Conservation (phyloP, 192 early-diverging fungal genomes). For the Entomortierella chlamydospora region DNA sequence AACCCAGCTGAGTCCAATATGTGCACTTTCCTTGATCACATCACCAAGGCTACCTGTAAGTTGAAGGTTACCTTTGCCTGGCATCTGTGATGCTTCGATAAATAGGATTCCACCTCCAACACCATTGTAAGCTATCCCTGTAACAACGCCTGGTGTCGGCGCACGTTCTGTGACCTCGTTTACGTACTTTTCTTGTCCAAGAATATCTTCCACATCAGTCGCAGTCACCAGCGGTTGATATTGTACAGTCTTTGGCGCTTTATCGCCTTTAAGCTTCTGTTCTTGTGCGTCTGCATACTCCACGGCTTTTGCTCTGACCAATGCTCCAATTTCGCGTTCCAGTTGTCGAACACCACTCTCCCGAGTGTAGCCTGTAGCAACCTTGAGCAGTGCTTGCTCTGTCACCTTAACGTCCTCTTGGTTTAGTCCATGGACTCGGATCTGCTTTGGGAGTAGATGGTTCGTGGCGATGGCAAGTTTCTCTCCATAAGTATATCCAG, state of each 20-base stretch:
- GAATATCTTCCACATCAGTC: conserved; percentile 67
- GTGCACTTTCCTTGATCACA: conserved; percentile 88
- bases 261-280: conserved; percentile 4
- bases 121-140: conserved; percentile 84
- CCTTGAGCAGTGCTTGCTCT: conserved; percentile 65
- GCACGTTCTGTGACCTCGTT: conserved; percentile 77
- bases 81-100: conserved; percentile 82
- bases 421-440: conserved; percentile 70
- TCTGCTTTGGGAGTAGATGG: conserved; percentile 86
- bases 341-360: conserved; percentile 85
- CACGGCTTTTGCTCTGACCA: conserved; percentile 80
- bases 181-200: conserved; percentile 76
- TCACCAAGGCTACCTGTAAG: conserved; percentile 81
- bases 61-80: conserved; percentile 74
- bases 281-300: conserved; percentile 74
- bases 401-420: conserved; percentile 60
- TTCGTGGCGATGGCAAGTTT: conserved; percentile 81
- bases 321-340: conserved; percentile 75
- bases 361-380: conserved; percentile 79
- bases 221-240: conserved; percentile 62
- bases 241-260: not conserved
- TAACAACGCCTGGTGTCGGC: conserved; percentile 77
- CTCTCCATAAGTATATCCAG: conserved; percentile 87
- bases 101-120: conserved; percentile 83
- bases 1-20: conserved; percentile 82